A percentile compares a stretch with the other conserved stretches of the same genome.
Conservation (phyloP, 306 rosid species). For the Trifolium subterraneum region DNA sequence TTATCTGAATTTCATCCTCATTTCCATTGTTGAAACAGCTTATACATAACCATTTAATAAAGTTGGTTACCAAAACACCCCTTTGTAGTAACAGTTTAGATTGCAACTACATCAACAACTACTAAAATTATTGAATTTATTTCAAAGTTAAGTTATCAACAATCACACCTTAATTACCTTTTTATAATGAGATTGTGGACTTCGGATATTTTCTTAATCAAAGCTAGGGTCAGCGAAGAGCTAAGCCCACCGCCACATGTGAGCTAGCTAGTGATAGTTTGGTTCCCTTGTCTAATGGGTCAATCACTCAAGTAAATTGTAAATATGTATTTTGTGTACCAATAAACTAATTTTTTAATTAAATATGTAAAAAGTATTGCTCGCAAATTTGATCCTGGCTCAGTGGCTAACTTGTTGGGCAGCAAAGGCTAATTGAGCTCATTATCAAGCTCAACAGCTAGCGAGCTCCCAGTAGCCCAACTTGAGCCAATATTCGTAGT, state of each 20-base stretch:
- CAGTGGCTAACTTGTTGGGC: constrained; percentile 8
- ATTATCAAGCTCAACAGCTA: neutral
- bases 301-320: neutral
- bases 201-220: constrained; percentile 21
- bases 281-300: neutral
- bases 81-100: constrained; percentile 16
- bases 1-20: neutral
- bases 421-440: neutral
- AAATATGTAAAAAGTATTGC: neutral
- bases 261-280: constrained; percentile 29
- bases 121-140: constrained; percentile 33
- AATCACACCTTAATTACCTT: neutral
- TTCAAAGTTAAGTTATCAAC: constrained; percentile 20
- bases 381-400: neutral
- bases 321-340: neutral
- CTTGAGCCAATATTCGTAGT: neutral
- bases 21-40: neutral
- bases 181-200: constrained; percentile 9
- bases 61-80: neutral
- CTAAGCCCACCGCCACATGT: neutral
- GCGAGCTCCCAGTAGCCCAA: constrained; percentile 1
- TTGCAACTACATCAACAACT: constrained; percentile 9
- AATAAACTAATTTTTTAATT: neutral
- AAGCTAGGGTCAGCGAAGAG: neutral
- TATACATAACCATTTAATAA: neutral